Conservation (phyloP, 768 basidiomycete species). For the Astraeus odoratus region DNA sequence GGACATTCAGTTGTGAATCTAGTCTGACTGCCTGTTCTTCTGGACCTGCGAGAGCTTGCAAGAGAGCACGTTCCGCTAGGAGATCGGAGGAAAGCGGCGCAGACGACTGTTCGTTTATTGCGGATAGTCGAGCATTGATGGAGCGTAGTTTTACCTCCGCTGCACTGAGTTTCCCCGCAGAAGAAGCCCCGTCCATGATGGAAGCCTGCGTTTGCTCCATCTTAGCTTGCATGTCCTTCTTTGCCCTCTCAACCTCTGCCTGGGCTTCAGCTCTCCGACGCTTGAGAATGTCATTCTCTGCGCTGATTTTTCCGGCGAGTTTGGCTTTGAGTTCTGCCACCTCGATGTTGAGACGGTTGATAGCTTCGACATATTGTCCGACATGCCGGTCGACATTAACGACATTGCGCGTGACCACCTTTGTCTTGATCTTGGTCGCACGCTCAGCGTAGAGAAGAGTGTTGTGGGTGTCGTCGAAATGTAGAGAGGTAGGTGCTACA, state of each 20-base stretch:
- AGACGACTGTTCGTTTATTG: conserved; percentile 42
- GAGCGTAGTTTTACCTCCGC: conserved; percentile 63
- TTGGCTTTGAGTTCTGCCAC: conserved; percentile 83
- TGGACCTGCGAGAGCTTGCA: conserved; percentile 57
- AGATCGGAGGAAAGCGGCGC: conserved; percentile 45
- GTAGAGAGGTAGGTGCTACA: conserved; percentile 87
- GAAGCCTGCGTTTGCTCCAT: conserved; percentile 63
- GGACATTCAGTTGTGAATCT: conserved; percentile 49
- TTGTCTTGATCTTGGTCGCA: conserved; percentile 97
- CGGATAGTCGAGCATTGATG: conserved; percentile 54
- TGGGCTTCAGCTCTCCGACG: conserved; percentile 67
- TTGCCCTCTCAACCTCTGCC: conserved; percentile 68
- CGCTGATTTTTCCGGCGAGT: conserved; percentile 60
- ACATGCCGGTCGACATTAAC: conserved; percentile 94
- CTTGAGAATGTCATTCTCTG: conserved; percentile 56
- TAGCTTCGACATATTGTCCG: conserved; percentile 91
- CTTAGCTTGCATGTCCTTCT: conserved; percentile 64
- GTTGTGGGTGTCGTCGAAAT: conserved; percentile 99
- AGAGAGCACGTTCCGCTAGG: conserved; percentile 65
- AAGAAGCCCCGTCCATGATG: conserved; percentile 70
- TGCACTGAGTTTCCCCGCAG: conserved; percentile 61
- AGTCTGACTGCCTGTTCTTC: conserved; percentile 64
- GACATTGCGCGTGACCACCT: conserved; percentile 91
- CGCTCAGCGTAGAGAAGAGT: conserved; percentile 96
- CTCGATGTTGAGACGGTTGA: conserved; percentile 79